Conservation (phyloP, 1,284 basidiomycete genomes). For the Leccinum glutinopallens region DNA sequence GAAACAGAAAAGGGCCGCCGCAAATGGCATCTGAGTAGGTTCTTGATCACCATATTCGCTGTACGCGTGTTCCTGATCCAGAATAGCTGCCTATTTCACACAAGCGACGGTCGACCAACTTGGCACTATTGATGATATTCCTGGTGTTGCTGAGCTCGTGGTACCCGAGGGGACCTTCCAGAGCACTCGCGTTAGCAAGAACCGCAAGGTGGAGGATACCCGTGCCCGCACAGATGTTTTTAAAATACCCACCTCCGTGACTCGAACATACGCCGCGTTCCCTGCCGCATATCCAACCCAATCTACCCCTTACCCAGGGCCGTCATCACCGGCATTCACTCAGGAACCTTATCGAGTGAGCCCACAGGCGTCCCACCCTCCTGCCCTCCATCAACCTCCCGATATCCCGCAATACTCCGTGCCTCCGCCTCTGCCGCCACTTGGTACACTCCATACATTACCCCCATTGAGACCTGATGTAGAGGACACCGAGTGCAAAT, state of each 20-base stretch:
- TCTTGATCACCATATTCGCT: slow-evolving; percentile 19
- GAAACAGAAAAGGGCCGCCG: slow-evolving; percentile 61
- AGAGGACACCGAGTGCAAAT: slow-evolving; percentile 36
- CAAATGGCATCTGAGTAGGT: slow-evolving; percentile 78
- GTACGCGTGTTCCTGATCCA: slow-evolving; percentile 17
- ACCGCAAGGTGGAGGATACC: slow-evolving; percentile 38
- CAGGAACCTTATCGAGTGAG: slow-evolving; percentile 30
- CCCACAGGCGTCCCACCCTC: slow-evolving; percentile 27
- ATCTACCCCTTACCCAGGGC: slow-evolving; percentile 33
- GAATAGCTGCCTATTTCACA: slow-evolving; percentile 74
- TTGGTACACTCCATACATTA: slow-evolving; percentile 28
- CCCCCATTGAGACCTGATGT: slow-evolving; percentile 31
- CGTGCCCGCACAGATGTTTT: slow-evolving; percentile 33
- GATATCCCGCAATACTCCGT: slow-evolving; percentile 35
- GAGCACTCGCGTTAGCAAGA: slow-evolving; percentile 60
- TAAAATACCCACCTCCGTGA: slow-evolving; percentile 32
- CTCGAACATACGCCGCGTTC: slow-evolving; percentile 60
- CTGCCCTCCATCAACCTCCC: slow-evolving; percentile 22
- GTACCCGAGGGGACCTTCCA: slow-evolving; percentile 65
- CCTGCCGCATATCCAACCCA: slow-evolving; percentile 43
- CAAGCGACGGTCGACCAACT: slow-evolving; percentile 67
- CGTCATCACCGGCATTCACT: slow-evolving; percentile 24
- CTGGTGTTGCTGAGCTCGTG: slow-evolving; percentile 50
- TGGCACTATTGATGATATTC: slow-evolving; percentile 64
- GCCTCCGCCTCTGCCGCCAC: slow-evolving; percentile 28